Evolutionary conservation across 2,329 filamentous ascomycete species (phyloP).

Genomic region (Fonsecaea multimorphosa): DNA sequence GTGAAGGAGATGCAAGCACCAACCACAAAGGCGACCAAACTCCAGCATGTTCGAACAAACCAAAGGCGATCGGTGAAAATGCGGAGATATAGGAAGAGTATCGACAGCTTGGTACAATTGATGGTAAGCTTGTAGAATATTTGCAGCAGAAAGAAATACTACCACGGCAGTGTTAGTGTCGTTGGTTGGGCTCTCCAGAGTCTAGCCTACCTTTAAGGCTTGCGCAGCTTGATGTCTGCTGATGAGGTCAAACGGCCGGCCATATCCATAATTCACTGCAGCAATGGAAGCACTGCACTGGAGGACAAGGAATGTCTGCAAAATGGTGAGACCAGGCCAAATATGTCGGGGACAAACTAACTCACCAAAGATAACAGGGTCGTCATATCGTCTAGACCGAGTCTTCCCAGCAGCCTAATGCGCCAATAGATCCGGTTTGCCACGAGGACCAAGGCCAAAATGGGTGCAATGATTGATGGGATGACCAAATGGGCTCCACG

Average conservation of each 20-base stretch:
- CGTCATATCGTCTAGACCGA: constrained; percentile 42
- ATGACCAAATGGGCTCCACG: constrained; percentile 38
- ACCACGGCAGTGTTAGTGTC: neutral
- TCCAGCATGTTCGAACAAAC: constrained; percentile 54
- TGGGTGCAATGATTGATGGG: constrained; percentile 39
- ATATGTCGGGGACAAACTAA: neutral
- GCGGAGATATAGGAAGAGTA: constrained; percentile 61
- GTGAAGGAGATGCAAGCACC: constrained; percentile 57
- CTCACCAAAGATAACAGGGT: constrained; percentile 43
- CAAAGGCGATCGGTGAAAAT: constrained; percentile 56
- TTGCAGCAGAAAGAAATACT: constrained; percentile 61
- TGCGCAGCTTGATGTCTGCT: constrained; percentile 37
- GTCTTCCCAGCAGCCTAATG: constrained; percentile 33
- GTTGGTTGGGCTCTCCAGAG: neutral
- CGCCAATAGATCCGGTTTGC: constrained; percentile 41
- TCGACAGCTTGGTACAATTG: constrained; percentile 61
- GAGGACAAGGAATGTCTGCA: constrained; percentile 40
- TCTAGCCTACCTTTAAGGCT: constrained; percentile 29
- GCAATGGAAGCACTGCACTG: constrained; percentile 41
- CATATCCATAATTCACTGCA: constrained; percentile 44
- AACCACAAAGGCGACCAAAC: constrained; percentile 52
- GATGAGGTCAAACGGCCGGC: constrained; percentile 39
- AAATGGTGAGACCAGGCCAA: constrained; percentile 2
- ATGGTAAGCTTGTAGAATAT: constrained; percentile 63
- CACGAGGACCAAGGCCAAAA: constrained; percentile 39